Evolutionary conservation across 1,139 yeast species (phyloP).

Genomic region (Ashbya aceris): DNA sequence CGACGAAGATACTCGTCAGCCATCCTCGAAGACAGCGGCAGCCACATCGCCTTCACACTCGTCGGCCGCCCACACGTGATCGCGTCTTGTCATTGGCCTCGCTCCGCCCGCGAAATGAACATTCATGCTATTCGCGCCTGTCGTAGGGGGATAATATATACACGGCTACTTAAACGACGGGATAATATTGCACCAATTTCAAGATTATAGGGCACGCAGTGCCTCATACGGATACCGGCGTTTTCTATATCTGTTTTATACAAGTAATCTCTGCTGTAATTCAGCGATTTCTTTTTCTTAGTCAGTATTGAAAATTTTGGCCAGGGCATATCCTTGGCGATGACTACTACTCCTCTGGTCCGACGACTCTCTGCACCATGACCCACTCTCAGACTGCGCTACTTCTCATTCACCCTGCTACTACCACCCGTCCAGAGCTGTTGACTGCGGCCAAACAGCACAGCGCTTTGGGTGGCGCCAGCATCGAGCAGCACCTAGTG

Average conservation of each 20-base stretch:
- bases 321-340: too few species aligned
- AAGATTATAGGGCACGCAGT: too few species aligned
- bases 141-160: too few species aligned
- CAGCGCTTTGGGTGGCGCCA: slow-evolving; percentile 20
- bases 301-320: background rate
- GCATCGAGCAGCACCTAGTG: slow-evolving; percentile 36
- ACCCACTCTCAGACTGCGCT: slow-evolving; percentile 29
- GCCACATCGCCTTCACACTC: too few species aligned
- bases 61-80: too few species aligned
- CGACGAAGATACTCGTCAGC: slow-evolving; percentile 17
- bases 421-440: slow-evolving; percentile 49
- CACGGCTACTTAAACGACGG: too few species aligned
- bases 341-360: too few species aligned
- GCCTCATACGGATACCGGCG: too few species aligned
- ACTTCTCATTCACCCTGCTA: slow-evolving; percentile 62
- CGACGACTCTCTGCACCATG: too few species aligned
- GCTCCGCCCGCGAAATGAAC: background rate
- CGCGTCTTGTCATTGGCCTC: too few species aligned
- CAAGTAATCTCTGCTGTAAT: background rate
- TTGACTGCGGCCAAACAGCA: slow-evolving; percentile 36
- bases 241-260: background rate
- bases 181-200: too few species aligned
- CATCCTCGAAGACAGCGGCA: too few species aligned
- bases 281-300: background rate
- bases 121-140: background rate